These are phyloP conservation scores for Daldinia sp. DNA, from an alignment of 2,329 filamentous ascomycete species.

Conservation along the genomic window DNA sequence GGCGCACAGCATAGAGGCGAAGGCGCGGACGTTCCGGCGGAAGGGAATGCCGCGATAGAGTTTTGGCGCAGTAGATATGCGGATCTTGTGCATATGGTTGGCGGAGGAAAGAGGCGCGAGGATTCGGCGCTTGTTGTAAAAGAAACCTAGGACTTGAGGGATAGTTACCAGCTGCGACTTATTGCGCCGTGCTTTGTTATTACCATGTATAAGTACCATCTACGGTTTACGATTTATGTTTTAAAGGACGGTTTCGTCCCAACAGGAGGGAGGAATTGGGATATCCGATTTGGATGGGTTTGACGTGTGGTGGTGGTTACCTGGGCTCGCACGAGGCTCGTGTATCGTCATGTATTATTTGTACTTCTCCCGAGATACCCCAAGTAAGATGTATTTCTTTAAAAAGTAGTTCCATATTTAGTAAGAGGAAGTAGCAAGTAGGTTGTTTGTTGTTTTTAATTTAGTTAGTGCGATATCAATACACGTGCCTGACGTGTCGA, in stretches of 20 bases:
- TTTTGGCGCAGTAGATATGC: constrained; percentile 43
- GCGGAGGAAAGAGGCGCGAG: constrained; percentile 25
- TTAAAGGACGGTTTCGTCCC: too few relatives aligned
- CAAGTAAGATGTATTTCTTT: neutral
- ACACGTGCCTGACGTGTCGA: too few relatives aligned
- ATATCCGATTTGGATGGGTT: too few relatives aligned
- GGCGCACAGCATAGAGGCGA: constrained; percentile 33
- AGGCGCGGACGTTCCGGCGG: constrained; percentile 38
- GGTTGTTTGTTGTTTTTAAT: too few relatives aligned
- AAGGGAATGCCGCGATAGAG: constrained; percentile 45
- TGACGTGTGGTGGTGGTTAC: neutral
- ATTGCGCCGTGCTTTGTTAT: neutral
- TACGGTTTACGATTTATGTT: neutral
- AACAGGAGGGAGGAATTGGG: neutral
- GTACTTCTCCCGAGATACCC: neutral
- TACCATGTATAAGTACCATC: neutral
- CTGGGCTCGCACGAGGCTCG: neutral
- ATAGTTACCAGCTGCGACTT: neutral
- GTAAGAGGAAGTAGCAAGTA: too few relatives aligned
- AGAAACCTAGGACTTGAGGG: neutral
- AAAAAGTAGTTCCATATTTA: neutral
- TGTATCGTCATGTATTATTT: neutral
- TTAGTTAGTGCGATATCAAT: too few relatives aligned
- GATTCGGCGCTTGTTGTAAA: neutral
- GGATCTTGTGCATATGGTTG: constrained; percentile 34